Evolutionary conservation across 139 green algal genomes (phyloP).

Genomic region (Parachlorella kessleri): DNA sequence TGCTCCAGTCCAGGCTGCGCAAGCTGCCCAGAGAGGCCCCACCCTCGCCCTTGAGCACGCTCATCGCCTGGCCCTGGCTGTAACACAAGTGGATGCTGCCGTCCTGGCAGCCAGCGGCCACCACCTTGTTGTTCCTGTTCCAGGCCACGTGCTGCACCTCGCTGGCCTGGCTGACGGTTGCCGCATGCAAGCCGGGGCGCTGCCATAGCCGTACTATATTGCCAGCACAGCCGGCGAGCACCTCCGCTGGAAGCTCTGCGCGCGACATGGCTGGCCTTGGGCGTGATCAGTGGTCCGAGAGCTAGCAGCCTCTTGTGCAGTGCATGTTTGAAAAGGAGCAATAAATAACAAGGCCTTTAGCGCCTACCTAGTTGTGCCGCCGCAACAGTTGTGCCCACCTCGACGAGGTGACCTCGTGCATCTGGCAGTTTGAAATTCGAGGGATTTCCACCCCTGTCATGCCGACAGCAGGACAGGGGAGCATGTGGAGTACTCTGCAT

Average conservation of each 20-base stretch:
- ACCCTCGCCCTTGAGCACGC: constrained; percentile 1
- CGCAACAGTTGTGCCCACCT: too few species aligned
- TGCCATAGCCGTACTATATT: constrained; percentile 7
- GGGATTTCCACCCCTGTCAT: too few species aligned
- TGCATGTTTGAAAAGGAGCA: too few species aligned
- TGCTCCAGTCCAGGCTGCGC: constrained; percentile 32
- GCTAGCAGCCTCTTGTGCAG: too few species aligned
- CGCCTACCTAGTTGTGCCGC: too few species aligned
- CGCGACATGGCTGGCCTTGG: too few species aligned
- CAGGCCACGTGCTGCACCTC: neutral
- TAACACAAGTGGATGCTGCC: constrained; percentile 33
- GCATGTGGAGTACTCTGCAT: too few species aligned
- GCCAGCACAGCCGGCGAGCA: neutral
- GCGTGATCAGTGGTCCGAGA: too few species aligned
- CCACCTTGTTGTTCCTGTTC: constrained; percentile 54
- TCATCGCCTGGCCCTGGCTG: constrained; percentile 25
- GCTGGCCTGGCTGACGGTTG: neutral
- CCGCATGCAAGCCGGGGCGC: neutral
- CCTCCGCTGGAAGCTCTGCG: neutral
- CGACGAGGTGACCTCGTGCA: too few species aligned
- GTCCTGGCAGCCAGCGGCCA: constrained; percentile 26
- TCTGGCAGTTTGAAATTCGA: too few species aligned
- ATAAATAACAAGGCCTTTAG: too few species aligned
- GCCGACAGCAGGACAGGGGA: too few species aligned
- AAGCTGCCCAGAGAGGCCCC: neutral